Evolutionary conservation across 441 rosid species (phyloP), one percentile per base, ranked within the genome.

Genomic region (Populus tomentosa): DNA sequence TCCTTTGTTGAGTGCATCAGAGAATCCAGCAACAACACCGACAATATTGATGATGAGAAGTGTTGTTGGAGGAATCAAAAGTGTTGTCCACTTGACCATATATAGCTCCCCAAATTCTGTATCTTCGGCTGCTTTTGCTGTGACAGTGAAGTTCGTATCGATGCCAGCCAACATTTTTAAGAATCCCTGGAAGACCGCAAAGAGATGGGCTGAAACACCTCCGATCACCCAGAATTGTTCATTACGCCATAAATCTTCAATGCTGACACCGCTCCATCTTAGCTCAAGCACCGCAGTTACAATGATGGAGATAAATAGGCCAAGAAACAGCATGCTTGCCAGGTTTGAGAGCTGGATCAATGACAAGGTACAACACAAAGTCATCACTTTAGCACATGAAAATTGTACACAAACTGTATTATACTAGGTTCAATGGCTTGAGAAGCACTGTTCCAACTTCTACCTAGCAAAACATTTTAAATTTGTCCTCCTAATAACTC

Each of bases 151-250:
- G 77, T 95, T 93, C 40, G 99, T 95, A 85, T 93, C 97, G 5
- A 95, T 81, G 26, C 97, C 99, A 0, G 98, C 99, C 5, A 95
- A 84, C 90, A 95, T 91, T 83, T 94, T 95, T 53, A 94, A 84
- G 38, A 93, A 77, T 10, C 98, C 98, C 82, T 95, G 99, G 89
- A 95, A 90, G 21, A 93, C 97, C 0, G 99, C 97, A 23, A 94
- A 95, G 4, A 95, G 88, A 88, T 95, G 98, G 66, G 99, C 95
- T 4, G 99, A 95, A 68, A 95, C 98, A 0, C 98, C 98, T 86
- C 98, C 98, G 0, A 95, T 95, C 28, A 95, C 98, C 98, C 99
- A 95, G 76, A 94, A 95, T 82, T 94, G 99, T 82, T 94, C 99
- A 16, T 95, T 95, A 71, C 98, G 89, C 99, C 98, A 94, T 71